Evolutionary conservation across 768 basidiomycete species (phyloP), one percentile per base, ranked within the genome.

Genomic region (Tricholoma sp.): DNA sequence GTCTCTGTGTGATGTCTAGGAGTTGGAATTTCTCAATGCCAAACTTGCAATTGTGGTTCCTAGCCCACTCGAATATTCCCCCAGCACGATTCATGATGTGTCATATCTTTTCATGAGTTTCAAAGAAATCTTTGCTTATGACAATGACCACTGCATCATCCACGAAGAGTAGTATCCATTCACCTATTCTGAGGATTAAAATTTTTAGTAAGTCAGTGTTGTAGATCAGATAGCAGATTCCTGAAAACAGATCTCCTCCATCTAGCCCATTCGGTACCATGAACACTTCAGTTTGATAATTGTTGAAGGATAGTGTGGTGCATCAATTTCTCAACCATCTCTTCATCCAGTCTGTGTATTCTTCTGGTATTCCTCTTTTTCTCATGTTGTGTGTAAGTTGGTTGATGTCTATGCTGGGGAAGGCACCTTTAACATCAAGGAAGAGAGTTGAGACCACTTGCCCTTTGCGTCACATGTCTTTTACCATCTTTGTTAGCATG

Each of bases 391-490:
- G 47, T 17, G 20, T 18, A 3, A 48, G 18, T 11, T 6, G 6
- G 11, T 20, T n/a, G 18, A 48, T 31, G 11, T 24, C 47, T 48
- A 48, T 6, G 6, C 44, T 45, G 17, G 44, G 44, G 44, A 45
- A 45, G 6, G 44, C 6, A 0, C 62, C 65, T 58, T 72, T 57
- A 0, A 72, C 62, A 36, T 73, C 71, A 1, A 72, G 59, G 53
- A 66, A 68, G 0, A 74, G 61, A 0, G 54, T 59, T 1, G 63
- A 59, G 0, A 59, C 72, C 0, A 66, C 68, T 29, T 67, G 52
- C 0, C 57, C 53, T 18, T 53, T 44, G 17, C 34, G 24, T 75
- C 76, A 76, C 0, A 72, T 69, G 5, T 72, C 68, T 50, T 74
- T 67, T n/a, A 77, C 61, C 13, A 58, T 66, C 0, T 70, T 58